Evolutionary conservation across 1,284 basidiomycete genomes (phyloP), one percentile per base, ranked within the genome.

Genomic region (Ceratobasidium theobromae): DNA sequence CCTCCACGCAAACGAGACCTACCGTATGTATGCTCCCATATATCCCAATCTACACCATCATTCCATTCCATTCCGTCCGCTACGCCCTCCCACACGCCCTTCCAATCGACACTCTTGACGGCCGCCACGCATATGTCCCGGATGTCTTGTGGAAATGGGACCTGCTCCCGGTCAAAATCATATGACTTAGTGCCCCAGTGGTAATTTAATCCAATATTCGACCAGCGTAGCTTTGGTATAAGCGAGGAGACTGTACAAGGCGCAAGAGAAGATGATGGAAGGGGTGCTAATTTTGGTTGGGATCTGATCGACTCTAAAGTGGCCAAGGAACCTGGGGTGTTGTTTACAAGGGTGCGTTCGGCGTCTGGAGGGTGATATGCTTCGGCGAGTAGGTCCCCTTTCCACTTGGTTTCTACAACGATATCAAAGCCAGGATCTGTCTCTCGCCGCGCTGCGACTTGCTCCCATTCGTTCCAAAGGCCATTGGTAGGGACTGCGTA

Each of bases 151-250:
- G 87, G 83, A 53, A 95, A 85, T 0, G 79, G 79, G 0, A 84
- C 86, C 64, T 83, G 85, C 0, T 83, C 83, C 70, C 80, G 84
- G 0, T 83, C 81, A 70, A 95, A 94, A 73, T 95, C 91, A 72
- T 97, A 97, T 67, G 89, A 86, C 72, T 96, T 97, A 27, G 86
- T 89, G 0, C 91, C 89, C 93, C 93, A 96, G 77, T 96, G 85
- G 75, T 97, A 97, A 60, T 85, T 89, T 86, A 89, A 91, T 4
- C 94, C 94, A 48, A 97, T 88, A 72, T 95, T 97, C 0, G 92
- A 89, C 94, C 94, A 97, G 40, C 94, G 82, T 38, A 97, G 75
- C 73, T 86, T 88, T 0, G 79, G 78, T n/a, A 93, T 70, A 4
- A 95, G 81, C 48, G 80, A 75, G 0, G 82, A 81, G 1, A 81